phyloP scores from a whole-genome alignment of 2,329 filamentous ascomycete genomes.

The Fusarium chuoi region DNA sequence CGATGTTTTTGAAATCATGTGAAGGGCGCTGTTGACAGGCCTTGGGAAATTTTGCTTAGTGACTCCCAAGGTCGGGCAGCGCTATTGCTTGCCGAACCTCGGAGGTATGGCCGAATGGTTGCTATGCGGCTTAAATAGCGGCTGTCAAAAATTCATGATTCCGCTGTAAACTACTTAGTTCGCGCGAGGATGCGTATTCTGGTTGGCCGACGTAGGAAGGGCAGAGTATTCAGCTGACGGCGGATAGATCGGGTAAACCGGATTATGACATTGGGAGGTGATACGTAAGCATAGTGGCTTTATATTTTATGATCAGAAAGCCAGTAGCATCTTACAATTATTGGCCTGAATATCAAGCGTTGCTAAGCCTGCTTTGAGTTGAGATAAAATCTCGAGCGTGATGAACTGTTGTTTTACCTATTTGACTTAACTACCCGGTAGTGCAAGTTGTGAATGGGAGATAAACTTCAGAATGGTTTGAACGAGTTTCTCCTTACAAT shows the following conservation, averaged over 20 bases:
- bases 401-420: rapidly evolving
- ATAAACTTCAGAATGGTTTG: background rate
- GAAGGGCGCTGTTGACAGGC: background rate
- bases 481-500: background rate
- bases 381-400: rapidly evolving
- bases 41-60: background rate
- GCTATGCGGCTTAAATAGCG: background rate
- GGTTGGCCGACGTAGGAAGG: background rate
- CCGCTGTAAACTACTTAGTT: background rate
- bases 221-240: background rate
- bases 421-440: background rate
- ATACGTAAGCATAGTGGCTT: background rate
- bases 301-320: rapidly evolving
- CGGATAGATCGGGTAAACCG: background rate
- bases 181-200: background rate
- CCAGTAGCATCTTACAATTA: too few species aligned
- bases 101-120: background rate
- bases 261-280: rapidly evolving
- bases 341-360: rapidly evolving
- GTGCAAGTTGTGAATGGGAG: rapidly evolving
- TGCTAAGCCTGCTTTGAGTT: rapidly evolving
- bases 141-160: background rate
- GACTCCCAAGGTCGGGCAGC: background rate
- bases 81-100: background rate
- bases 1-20: background rate